Evolutionary conservation across 2,329 filamentous ascomycete genomes (phyloP).

Genomic region (Epichloe gansuensis): DNA sequence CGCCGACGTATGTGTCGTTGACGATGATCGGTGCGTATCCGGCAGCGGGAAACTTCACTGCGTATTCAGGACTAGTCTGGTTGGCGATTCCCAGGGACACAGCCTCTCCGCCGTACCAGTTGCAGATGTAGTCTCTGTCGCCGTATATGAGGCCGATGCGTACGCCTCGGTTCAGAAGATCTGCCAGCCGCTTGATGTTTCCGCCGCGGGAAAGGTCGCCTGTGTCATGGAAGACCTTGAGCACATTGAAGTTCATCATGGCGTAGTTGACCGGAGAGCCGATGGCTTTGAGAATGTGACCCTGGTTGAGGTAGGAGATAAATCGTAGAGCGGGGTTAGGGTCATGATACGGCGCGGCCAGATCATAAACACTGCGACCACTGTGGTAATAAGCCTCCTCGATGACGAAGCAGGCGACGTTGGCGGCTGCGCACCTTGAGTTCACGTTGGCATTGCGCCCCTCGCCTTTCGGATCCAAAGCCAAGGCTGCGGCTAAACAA

Average conservation of each 20-base stretch:
- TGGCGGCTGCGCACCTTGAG: conserved; percentile 40
- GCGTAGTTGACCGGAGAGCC: conserved; percentile 51
- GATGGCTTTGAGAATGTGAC: conserved; percentile 42
- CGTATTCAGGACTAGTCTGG: conserved; percentile 32
- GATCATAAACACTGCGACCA: conserved; percentile 46
- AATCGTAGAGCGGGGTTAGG: conserved; percentile 52
- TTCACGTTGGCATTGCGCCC: conserved; percentile 26
- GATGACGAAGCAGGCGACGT: conserved; percentile 31
- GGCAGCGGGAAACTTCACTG: conserved; percentile 44
- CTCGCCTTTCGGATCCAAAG: conserved; percentile 26
- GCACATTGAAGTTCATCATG: conserved; percentile 32
- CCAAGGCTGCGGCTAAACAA: conserved; percentile 33
- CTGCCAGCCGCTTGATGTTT: conserved; percentile 45
- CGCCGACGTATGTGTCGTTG: conserved; percentile 55
- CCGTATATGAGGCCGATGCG: conserved; percentile 61
- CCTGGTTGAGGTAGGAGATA: conserved; percentile 50
- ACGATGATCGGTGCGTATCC: conserved; percentile 63
- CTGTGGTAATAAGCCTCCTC: conserved; percentile 43
- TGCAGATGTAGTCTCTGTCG: conserved; percentile 50
- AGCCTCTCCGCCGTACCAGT: conserved; percentile 63
- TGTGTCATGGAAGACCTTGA: conserved; percentile 31
- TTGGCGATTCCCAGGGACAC: conserved; percentile 50
- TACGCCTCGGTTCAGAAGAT: conserved; percentile 47
- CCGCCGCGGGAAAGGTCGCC: conserved; percentile 53
- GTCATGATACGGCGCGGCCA: conserved; percentile 41